Percentiles rank a stretch among this genome's conserved stretches.
phyloP scores from a whole-genome alignment of 331 rosid species.

The Cydonia oblonga region DNA sequence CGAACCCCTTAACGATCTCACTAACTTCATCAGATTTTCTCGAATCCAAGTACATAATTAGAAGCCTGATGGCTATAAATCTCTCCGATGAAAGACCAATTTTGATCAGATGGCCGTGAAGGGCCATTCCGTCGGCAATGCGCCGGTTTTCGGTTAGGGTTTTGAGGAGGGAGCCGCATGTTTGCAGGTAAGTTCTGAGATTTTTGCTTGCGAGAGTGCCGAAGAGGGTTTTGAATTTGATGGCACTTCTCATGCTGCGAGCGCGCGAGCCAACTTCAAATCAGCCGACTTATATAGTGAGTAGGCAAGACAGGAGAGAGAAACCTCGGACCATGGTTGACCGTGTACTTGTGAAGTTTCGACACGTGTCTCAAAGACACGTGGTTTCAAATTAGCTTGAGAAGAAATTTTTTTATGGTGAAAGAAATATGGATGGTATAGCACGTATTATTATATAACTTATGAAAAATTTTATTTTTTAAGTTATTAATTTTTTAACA shows the following conservation, averaged over 20 bases:
- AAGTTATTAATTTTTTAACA: too few relatives aligned
- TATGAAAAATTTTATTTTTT: too few relatives aligned
- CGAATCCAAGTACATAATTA: not conserved
- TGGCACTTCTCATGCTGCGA: not conserved
- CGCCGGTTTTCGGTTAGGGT: not conserved
- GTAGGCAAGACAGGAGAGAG: not conserved
- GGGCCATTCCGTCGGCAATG: not conserved
- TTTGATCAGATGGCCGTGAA: slow-evolving; percentile 3
- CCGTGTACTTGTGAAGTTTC: not conserved
- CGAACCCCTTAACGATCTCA: not conserved
- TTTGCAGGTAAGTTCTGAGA: not conserved
- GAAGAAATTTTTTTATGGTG: not conserved
- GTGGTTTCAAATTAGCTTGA: too few relatives aligned
- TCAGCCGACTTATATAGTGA: not conserved
- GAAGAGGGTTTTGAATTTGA: not conserved
- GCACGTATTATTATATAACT: too few relatives aligned
- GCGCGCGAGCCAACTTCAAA: not conserved
- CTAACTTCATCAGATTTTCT: not conserved
- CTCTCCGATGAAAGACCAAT: slow-evolving; percentile 9
- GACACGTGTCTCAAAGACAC: not conserved
- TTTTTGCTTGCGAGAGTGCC: not conserved
- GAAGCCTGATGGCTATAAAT: slow-evolving; percentile 6
- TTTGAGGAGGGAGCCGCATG: not conserved
- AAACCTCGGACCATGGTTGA: not conserved
- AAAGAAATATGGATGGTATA: too few relatives aligned